Evolutionary conservation across 2,329 filamentous ascomycete genomes (phyloP).

Genomic region (Aureobasidium leucospermi): DNA sequence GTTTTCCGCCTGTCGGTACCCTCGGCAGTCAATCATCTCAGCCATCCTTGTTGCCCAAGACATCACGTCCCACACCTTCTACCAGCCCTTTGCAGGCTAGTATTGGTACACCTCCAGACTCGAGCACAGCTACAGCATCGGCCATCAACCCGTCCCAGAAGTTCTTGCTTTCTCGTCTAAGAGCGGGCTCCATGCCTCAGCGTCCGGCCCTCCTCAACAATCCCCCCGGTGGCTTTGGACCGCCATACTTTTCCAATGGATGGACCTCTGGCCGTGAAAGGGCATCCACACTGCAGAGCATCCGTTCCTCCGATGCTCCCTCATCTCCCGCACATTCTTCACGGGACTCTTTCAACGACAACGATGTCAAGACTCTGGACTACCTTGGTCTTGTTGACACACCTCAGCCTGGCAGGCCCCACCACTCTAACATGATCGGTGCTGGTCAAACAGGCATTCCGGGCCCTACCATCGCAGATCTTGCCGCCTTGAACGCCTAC

Average conservation of each 20-base stretch:
- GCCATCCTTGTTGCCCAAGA: slow-evolving; percentile 60
- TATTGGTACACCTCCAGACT: background rate
- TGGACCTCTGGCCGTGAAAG: slow-evolving; percentile 78
- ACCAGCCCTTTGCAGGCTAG: slow-evolving; percentile 70
- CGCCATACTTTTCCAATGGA: slow-evolving; percentile 77
- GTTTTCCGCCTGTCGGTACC: slow-evolving; percentile 72
- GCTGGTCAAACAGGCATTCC: slow-evolving; percentile 6
- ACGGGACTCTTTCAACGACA: slow-evolving; percentile 74
- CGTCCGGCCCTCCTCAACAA: slow-evolving; percentile 59
- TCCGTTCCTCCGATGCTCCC: slow-evolving; percentile 78
- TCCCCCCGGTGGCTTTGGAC: slow-evolving; percentile 64
- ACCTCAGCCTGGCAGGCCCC: slow-evolving; percentile 56
- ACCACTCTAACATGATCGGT: slow-evolving; percentile 5
- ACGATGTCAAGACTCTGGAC: slow-evolving; percentile 86
- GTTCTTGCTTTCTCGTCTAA: slow-evolving; percentile 67
- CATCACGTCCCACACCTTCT: slow-evolving; percentile 76
- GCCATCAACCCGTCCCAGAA: slow-evolving; percentile 13
- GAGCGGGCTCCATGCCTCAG: slow-evolving; percentile 92
- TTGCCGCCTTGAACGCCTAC: slow-evolving; percentile 68
- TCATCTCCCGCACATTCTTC: slow-evolving; percentile 84
- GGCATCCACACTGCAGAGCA: slow-evolving; percentile 81
- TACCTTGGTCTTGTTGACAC: slow-evolving; percentile 94
- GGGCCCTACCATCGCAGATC: slow-evolving; percentile 56
- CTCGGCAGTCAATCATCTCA: slow-evolving; percentile 53
- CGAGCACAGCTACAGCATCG: slow-evolving; percentile 4